phyloP scores from a whole-genome alignment of 2,329 filamentous ascomycete species.

The Alternaria incomplexa region DNA sequence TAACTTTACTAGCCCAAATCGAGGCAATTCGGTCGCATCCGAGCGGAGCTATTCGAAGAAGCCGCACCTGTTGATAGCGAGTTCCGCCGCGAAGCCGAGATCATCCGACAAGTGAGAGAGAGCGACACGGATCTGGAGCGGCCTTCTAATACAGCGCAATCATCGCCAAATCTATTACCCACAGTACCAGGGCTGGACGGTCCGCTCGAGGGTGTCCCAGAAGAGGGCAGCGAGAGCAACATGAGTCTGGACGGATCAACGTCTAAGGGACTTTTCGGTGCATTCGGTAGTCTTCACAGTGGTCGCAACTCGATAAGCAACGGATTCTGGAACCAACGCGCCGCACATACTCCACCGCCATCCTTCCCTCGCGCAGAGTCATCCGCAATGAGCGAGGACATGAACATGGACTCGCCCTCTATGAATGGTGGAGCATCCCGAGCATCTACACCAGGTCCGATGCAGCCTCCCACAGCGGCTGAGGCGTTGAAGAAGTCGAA shows the following conservation, averaged over 20 bases:
- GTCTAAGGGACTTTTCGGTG: conserved; percentile 61
- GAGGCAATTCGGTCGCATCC: conserved; percentile 91
- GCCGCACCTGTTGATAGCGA: conserved; percentile 86
- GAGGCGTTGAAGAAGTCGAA: conserved; percentile 52
- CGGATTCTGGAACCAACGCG: conserved; percentile 79
- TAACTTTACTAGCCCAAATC: conserved; percentile 77
- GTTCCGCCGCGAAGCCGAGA: conserved; percentile 88
- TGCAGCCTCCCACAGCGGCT: conserved; percentile 47
- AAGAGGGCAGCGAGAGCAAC: conserved; percentile 64
- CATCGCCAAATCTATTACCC: conserved; percentile 70
- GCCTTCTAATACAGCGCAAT: conserved; percentile 65
- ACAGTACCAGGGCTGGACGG: conserved; percentile 62
- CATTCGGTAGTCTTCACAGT: conserved; percentile 78
- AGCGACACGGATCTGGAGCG: conserved; percentile 70
- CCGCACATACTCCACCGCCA: conserved; percentile 61
- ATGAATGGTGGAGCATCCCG: conserved; percentile 40
- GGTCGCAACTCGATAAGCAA: conserved; percentile 76
- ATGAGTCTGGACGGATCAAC: conserved; percentile 58
- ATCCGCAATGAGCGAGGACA: conserved; percentile 67
- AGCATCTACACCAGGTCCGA: conserved; percentile 46
- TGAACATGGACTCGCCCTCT: conserved; percentile 73
- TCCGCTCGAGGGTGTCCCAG: conserved; percentile 70
- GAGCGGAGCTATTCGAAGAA: conserved; percentile 88
- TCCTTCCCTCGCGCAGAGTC: conserved; percentile 63
- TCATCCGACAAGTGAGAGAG: conserved; percentile 92